phyloP scores from a whole-genome alignment of 352 stramenopile genomes.

The Phytopythium kandeliae region DNA sequence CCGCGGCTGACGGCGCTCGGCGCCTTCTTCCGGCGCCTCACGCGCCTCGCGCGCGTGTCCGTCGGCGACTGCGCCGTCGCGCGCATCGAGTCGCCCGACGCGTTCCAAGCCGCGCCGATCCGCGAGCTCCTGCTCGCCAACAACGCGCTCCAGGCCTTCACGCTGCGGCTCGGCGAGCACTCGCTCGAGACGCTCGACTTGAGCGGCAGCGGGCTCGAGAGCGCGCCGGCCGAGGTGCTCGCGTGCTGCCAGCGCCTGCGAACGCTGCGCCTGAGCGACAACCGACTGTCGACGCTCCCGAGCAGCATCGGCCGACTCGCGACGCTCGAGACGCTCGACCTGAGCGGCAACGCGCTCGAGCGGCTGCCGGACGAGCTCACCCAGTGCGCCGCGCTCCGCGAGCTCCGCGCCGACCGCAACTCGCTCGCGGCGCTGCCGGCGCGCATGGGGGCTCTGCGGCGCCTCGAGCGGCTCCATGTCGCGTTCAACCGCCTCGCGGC shows the following conservation, averaged over 20 bases:
- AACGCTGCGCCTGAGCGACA: constrained; percentile 40
- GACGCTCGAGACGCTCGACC: constrained; percentile 28
- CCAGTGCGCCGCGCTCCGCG: constrained; percentile 20
- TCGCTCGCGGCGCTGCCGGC: constrained; percentile 26
- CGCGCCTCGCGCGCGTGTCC: constrained; percentile 23
- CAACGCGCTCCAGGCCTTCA: constrained; percentile 42
- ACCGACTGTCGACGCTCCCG: constrained; percentile 35
- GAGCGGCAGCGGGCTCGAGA: constrained; percentile 23
- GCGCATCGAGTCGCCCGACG: constrained; percentile 34
- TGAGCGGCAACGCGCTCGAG: constrained; percentile 37
- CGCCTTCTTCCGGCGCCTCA: constrained; percentile 27
- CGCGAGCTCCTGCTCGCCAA: constrained; percentile 24
- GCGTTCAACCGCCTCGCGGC: constrained; percentile 37
- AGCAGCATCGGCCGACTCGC: constrained; percentile 26
- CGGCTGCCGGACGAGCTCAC: constrained; percentile 34
- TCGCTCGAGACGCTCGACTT: constrained; percentile 39
- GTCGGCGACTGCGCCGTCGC: constrained; percentile 34
- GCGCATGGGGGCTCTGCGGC: constrained; percentile 21
- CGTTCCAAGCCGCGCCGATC: constrained; percentile 40
- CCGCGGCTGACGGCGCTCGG: constrained; percentile 25
- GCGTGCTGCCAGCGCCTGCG: constrained; percentile 29
- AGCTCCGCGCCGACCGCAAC: constrained; percentile 39
- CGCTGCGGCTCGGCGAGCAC: constrained; percentile 31
- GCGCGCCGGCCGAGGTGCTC: constrained; percentile 36
- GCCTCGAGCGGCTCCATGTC: constrained; percentile 35